A percentile compares a stretch with the other conserved stretches of the same genome.
Evolutionary conservation across 345 rosid genomes (phyloP).

Genomic region (Erodium maritimum): DNA sequence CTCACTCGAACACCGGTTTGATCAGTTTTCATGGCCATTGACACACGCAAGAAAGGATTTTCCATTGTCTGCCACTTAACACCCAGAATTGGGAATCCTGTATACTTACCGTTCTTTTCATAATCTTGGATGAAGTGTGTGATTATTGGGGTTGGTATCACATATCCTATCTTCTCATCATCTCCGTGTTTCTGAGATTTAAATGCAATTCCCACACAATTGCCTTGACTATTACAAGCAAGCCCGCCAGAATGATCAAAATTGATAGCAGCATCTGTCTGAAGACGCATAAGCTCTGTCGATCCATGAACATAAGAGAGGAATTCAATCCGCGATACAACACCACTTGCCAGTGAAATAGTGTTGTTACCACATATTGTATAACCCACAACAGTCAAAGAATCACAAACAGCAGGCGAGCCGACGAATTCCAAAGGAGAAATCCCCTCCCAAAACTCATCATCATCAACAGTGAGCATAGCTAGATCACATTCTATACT

Average conservation of each 20-base stretch:
- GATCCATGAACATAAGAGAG: conserved; percentile 88
- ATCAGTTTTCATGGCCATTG: conserved; percentile 72
- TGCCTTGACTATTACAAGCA: conserved; percentile 81
- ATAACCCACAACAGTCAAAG: conserved; percentile 92
- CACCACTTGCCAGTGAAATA: conserved; percentile 91
- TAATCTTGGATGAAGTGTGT: conserved; percentile 77
- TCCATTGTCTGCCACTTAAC: conserved; percentile 99
- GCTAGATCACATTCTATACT: conserved; percentile 93
- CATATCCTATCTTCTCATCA: conserved; percentile 88
- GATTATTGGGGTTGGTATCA: conserved; percentile 94
- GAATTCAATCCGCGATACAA: conserved; percentile 85
- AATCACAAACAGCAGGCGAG: conserved; percentile 88
- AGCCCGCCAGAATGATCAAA: conserved; percentile 98
- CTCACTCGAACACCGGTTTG: conserved; percentile 86
- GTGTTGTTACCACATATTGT: conserved; percentile 96
- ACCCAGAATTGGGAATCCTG: conserved; percentile 90
- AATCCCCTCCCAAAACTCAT: conserved; percentile 91
- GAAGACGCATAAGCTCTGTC: conserved; percentile 83
- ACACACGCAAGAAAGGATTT: conserved; percentile 67
- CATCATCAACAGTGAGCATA: conserved; percentile 53
- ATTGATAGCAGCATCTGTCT: conserved; percentile 96
- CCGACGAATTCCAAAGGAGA: conserved; percentile 79
- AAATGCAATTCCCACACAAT: conserved; percentile 91
- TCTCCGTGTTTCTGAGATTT: conserved; percentile 90
- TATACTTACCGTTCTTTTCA: conserved; percentile 75